Base-by-base conservation (phyloP, 2,329 filamentous ascomycete species). In the Aureobasidium uvarum region DNA sequence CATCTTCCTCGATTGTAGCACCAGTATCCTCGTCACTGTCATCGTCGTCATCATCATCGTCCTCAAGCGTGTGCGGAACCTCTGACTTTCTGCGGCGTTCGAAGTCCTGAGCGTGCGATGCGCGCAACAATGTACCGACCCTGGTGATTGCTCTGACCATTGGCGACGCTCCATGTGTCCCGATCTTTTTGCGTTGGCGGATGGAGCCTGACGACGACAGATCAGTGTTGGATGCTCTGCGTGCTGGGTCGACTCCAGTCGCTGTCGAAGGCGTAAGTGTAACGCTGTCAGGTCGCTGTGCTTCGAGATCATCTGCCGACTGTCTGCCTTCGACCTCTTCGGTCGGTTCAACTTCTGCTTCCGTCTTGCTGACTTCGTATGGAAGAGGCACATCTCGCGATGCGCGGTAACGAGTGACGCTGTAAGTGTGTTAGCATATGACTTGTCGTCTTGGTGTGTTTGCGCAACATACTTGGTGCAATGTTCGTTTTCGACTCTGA, bases 401-500 rank as follows among this genome's bases (percentile, higher is more conserved):
- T 4, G 95, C 95, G 69, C 96, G 92, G 83, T 96, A 96, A 70
- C 91, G 87, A 20, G 87, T 85, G 2, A 99, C 94, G 59, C 69
- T 72, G 54, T 58, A 58, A 46, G 54, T 18, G 39, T 65, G 55
- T 72, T 43, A 67, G 62, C 25, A 51, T 31, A n/a, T 11, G 18
- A 33, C 33, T 31, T 16, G 28, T 11, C 16, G 6, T 51, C 18
- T 18, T 14, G 33, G 20, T 13, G 31, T 38, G 2, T 16, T 52
- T n/a, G 33, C 25, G 39, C 33, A 31, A 43, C 60, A 58, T 68
- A 73, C 68, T 97, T 96, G 64, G 89, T 88, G 77, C 92, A 96
- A 78, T 99, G 95, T 72, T 99, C 95, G 76, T 99, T 99, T 77
- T 99, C 95, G 31, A 99, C 93, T 46, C 95, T 91, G 75, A 99